Base-by-base conservation (phyloP, 768 basidiomycete genomes). In the Podaxis mareebaensis region DNA sequence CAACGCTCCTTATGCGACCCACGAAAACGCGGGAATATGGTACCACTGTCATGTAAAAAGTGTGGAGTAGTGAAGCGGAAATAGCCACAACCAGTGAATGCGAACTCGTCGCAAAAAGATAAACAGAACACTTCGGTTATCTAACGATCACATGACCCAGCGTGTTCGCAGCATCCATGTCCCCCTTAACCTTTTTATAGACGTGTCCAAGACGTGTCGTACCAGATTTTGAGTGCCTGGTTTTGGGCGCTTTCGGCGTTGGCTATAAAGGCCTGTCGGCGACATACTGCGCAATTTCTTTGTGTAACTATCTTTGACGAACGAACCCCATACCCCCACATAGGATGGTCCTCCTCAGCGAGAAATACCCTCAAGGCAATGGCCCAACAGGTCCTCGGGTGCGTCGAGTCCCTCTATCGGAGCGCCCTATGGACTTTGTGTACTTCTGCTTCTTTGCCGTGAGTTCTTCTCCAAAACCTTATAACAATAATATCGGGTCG, bases 371-470 rank as follows among this genome's bases (percentile, higher is more conserved):
- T 13, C 30, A 33, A 33, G 33, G 58, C 17, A 17, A 46, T 10
- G 44, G 24, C 7, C 69, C 64, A 46, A 56, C 15, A 58, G 17
- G 42, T 12, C n/a, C 63, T 63, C 42, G 53, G 61, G n/a, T 38
- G 17, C 61, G 46, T 3, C 63, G 61, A 3, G 60, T 67, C 0
- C 78, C 87, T 13, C 75, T 91, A 38, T 75, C 75, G 3, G 76
- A 83, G 30, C 86, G 90, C 63, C 88, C 87, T 12, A 65, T 85
- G 44, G 90, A 92, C 71, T 67, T 90, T 2, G 30, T 91, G 2
- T 93, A 93, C 71, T 90, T 91, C 64, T 55, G 69, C 0, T 93
- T 91, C 76, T 93, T 92, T 66, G 67, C 87, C 61, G 90, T 87
- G 65, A 64, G 84, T 70, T 5, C 26, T 7, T 30, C 28, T 36